Evolutionary conservation across 2,329 filamentous ascomycete species (phyloP).

Genomic region (Fusarium agapanthi): DNA sequence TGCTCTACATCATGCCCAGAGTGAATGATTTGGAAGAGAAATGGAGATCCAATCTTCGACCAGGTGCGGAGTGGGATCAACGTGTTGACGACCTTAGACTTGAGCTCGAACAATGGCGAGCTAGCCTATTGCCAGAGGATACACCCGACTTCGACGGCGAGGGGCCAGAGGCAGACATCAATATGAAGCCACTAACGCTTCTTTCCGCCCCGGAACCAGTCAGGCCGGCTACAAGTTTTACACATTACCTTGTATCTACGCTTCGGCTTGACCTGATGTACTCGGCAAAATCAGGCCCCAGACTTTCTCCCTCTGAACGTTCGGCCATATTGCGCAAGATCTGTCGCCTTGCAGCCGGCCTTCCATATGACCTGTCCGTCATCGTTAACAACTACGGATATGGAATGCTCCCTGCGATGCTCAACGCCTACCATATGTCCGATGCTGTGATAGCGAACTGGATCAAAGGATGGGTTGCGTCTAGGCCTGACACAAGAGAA

Average conservation of each 20-base stretch:
- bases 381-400: slow-evolving; percentile 29
- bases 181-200: neutral
- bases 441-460: slow-evolving; percentile 1
- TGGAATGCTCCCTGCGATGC: slow-evolving; percentile 27
- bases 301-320: neutral
- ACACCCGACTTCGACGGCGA: neutral
- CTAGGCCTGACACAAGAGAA: slow-evolving; percentile 10
- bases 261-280: slow-evolving; percentile 29
- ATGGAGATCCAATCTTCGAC: slow-evolving; percentile 15
- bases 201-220: slow-evolving; percentile 11
- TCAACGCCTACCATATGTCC: slow-evolving; percentile 26
- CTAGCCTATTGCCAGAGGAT: neutral
- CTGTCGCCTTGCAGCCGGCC: slow-evolving; percentile 20
- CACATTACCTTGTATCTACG: slow-evolving; percentile 20
- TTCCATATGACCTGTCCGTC: slow-evolving; percentile 6
- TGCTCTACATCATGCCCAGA: slow-evolving; percentile 22
- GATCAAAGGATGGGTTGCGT: slow-evolving; percentile 22
- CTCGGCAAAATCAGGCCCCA: neutral
- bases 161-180: neutral
- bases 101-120: slow-evolving; percentile 24
- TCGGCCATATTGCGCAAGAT: neutral
- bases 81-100: neutral
- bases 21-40: slow-evolving; percentile 26
- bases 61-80: neutral
- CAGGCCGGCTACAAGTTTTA: slow-evolving; percentile 23